Evolutionary conservation across 495 filamentous ascomycete species (phyloP).

Genomic region (Aspergillus coremiiformis): DNA sequence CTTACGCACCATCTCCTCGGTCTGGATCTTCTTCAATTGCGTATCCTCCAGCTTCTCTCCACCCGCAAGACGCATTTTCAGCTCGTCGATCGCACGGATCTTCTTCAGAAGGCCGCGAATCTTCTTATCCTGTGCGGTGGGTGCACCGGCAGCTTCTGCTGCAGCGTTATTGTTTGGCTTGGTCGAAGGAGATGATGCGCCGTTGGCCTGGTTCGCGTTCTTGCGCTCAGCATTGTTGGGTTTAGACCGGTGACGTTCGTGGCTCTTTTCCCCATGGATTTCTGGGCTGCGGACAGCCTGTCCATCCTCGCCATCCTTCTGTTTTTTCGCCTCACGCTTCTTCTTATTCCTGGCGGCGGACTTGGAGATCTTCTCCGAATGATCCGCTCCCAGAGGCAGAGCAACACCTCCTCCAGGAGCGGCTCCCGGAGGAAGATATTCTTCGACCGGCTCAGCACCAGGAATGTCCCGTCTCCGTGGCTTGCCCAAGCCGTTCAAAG

Average conservation of each 20-base stretch:
- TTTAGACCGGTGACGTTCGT: constrained; percentile 55
- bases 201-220: constrained; percentile 34
- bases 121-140: constrained; percentile 71
- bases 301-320: constrained; percentile 61
- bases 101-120: constrained; percentile 88
- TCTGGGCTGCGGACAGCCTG: constrained; percentile 55
- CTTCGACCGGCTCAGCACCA: constrained; percentile 60
- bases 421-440: constrained; percentile 56
- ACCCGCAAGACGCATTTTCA: constrained; percentile 88
- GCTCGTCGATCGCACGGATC: constrained; percentile 90
- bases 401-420: constrained; percentile 66
- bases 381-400: constrained; percentile 45
- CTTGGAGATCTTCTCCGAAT: constrained; percentile 71
- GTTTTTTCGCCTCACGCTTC: constrained; percentile 94
- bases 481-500: constrained; percentile 75
- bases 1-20: constrained; percentile 71
- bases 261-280: constrained; percentile 45
- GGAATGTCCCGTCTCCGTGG: constrained; percentile 64
- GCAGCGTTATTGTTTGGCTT: constrained; percentile 36
- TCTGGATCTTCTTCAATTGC: constrained; percentile 96
- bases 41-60: constrained; percentile 98
- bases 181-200: constrained; percentile 26
- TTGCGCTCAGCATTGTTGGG: constrained; percentile 31
- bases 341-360: constrained; percentile 96
- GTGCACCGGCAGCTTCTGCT: constrained; percentile 19